phyloP scores from a whole-genome alignment of 768 basidiomycete species.

The Austroboletus eburneus region DNA sequence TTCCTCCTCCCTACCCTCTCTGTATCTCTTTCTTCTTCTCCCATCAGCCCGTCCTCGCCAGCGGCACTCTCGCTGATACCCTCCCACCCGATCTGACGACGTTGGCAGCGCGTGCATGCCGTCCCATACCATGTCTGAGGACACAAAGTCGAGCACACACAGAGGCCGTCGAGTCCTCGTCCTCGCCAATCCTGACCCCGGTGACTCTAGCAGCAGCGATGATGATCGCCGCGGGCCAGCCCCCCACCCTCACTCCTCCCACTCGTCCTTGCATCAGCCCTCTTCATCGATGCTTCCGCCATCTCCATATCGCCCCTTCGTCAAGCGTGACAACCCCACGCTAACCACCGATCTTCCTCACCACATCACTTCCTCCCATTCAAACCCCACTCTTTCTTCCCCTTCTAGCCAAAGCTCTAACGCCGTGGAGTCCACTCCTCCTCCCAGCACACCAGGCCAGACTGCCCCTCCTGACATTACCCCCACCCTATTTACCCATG shows the following conservation, averaged over 20 bases:
- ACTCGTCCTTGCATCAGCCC: conserved; percentile 23
- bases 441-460: conserved; percentile 61
- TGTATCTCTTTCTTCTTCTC: neutral
- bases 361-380: conserved; percentile 34
- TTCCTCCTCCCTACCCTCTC: neutral
- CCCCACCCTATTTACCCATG: conserved; percentile 35
- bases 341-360: conserved; percentile 37
- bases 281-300: conserved; percentile 23
- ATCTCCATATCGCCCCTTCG: conserved; percentile 17
- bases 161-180: conserved; percentile 43
- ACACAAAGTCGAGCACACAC: conserved; percentile 38
- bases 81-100: conserved; percentile 21
- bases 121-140: conserved; percentile 55
- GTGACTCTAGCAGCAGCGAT: conserved; percentile 38
- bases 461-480: conserved; percentile 40
- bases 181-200: conserved; percentile 60
- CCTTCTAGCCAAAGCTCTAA: conserved; percentile 65
- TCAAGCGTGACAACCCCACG: conserved; percentile 21
- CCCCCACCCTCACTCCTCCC: conserved; percentile 20
- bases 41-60: neutral
- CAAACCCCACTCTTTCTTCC: conserved; percentile 61
- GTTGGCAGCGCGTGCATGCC: conserved; percentile 30
- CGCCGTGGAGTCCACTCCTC: conserved; percentile 64
- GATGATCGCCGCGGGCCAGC: conserved; percentile 28
- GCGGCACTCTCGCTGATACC: conserved; percentile 1